Evolutionary conservation across 83 land plant genomes (phyloP).

Genomic region (Picea abies): DNA sequence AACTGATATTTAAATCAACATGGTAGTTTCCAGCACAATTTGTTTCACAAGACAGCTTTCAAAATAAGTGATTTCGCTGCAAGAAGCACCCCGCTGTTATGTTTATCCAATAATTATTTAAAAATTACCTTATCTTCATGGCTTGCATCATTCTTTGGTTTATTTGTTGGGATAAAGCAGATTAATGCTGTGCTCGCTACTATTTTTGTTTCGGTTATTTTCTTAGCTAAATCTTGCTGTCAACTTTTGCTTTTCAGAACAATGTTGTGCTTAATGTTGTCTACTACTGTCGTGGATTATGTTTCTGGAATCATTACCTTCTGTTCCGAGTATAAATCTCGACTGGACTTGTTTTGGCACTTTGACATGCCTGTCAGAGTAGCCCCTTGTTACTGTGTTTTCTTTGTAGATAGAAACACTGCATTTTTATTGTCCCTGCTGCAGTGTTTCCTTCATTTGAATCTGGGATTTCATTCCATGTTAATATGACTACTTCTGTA

Average conservation of each 20-base stretch:
- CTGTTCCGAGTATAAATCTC: neutral
- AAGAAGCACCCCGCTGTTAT: conserved; percentile 7
- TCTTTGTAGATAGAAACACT: neutral
- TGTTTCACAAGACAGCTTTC: neutral
- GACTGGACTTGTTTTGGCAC: neutral
- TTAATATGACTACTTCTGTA: neutral
- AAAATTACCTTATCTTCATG: neutral
- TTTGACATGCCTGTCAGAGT: neutral
- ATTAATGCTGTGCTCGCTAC: neutral
- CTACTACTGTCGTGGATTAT: neutral
- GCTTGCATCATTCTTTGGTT: neutral
- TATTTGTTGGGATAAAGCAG: neutral
- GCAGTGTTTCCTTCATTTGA: neutral
- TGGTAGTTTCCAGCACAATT: conserved; percentile 13
- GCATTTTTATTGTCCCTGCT: neutral
- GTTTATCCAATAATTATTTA: conserved; percentile 8
- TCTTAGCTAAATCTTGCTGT: neutral
- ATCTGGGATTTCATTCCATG: neutral
- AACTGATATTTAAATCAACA: conserved; percentile 6
- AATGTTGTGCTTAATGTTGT: neutral
- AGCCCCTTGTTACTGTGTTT: neutral
- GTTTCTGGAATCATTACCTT: neutral
- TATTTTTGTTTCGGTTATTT: neutral
- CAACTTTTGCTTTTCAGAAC: neutral
- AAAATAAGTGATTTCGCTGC: neutral